These are phyloP conservation scores for Ustulina deusta DNA, from an alignment of 2,329 filamentous ascomycete species.

Conservation along the genomic window DNA sequence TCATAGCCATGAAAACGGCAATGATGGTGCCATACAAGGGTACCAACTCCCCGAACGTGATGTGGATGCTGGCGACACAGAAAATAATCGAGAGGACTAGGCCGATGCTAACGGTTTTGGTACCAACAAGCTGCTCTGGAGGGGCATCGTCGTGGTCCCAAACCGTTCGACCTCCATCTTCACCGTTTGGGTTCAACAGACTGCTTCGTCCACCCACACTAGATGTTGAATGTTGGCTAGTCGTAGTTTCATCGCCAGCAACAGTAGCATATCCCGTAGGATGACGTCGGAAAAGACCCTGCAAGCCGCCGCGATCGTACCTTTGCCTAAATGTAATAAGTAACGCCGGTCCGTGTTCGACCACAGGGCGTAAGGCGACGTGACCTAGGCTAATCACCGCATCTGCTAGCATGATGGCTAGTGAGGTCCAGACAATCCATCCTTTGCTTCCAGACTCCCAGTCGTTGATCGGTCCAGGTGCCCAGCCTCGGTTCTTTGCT, in stretches of 20 bases:
- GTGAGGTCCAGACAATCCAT: conserved; percentile 97
- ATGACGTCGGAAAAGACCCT: conserved; percentile 42
- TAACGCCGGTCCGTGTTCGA: conserved; percentile 57
- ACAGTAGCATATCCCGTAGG: conserved; percentile 45
- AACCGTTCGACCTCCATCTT: conserved; percentile 48
- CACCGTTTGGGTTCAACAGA: conserved; percentile 38
- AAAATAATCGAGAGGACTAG: conserved; percentile 81
- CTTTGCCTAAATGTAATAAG: conserved; percentile 40
- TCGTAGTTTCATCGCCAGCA: conserved; percentile 42
- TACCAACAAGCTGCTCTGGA: conserved; percentile 81
- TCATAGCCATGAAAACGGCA: conserved; percentile 85
- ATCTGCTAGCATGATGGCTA: conserved; percentile 97
- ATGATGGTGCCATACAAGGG: conserved; percentile 80
- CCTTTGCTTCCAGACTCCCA: conserved; percentile 96
- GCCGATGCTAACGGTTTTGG: conserved; percentile 77
- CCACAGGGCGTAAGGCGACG: conserved; percentile 74
- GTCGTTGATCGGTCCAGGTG: conserved; percentile 84
- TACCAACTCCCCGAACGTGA: conserved; percentile 86
- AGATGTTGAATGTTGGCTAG: conserved; percentile 31
- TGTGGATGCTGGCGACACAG: conserved; percentile 83
- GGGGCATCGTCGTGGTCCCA: conserved; percentile 81
- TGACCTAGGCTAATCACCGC: conserved; percentile 89
- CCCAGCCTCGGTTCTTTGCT: conserved; percentile 88
- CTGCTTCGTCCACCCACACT: conserved; percentile 23
- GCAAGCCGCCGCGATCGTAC: conserved; percentile 42